Evolutionary conservation across 2,329 filamentous ascomycete genomes (phyloP).

Genomic region (Parastagonospora nodorum): DNA sequence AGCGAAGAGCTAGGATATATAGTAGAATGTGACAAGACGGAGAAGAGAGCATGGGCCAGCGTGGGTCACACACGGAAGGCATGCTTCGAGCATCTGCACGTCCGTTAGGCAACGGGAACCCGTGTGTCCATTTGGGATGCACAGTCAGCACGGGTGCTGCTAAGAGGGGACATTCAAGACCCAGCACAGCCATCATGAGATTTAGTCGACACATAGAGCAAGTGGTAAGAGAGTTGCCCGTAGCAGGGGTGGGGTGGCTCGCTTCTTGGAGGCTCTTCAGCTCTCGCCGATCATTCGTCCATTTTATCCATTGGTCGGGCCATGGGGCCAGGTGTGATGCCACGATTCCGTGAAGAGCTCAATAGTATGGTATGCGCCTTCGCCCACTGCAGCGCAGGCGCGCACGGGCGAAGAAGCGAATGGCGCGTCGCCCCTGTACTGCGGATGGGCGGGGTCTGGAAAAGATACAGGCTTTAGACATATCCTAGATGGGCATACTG

Average conservation of each 20-base stretch:
- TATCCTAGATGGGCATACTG: slow-evolving; percentile 12
- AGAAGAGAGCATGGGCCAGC: slow-evolving; percentile 21
- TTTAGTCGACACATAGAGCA: slow-evolving; percentile 31
- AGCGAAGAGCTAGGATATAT: slow-evolving; percentile 41
- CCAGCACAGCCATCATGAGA: slow-evolving; percentile 44
- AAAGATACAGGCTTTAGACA: slow-evolving; percentile 17
- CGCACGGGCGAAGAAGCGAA: neutral
- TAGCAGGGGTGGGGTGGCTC: slow-evolving; percentile 33
- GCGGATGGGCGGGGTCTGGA: slow-evolving; percentile 17
- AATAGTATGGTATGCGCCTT: slow-evolving; percentile 13
- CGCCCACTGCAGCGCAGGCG: slow-evolving; percentile 6
- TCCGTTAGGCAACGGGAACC: slow-evolving; percentile 42
- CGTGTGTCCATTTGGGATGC: slow-evolving; percentile 38
- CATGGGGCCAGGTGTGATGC: slow-evolving; percentile 21
- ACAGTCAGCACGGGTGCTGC: slow-evolving; percentile 42
- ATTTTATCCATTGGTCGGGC: slow-evolving; percentile 28
- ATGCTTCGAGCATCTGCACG: slow-evolving; percentile 38
- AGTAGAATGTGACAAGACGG: slow-evolving; percentile 23
- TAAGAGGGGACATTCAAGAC: slow-evolving; percentile 34
- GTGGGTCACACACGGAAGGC: slow-evolving; percentile 35
- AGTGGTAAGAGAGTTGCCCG: slow-evolving; percentile 33
- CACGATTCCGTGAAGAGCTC: slow-evolving; percentile 18
- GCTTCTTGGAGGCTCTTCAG: slow-evolving; percentile 40
- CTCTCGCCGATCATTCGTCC: slow-evolving; percentile 27
- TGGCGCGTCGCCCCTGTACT: slow-evolving; percentile 12